These are phyloP conservation scores for Thalia dealbata DNA, from an alignment of 176 grass and related monocot species.

Conservation along the genomic window DNA sequence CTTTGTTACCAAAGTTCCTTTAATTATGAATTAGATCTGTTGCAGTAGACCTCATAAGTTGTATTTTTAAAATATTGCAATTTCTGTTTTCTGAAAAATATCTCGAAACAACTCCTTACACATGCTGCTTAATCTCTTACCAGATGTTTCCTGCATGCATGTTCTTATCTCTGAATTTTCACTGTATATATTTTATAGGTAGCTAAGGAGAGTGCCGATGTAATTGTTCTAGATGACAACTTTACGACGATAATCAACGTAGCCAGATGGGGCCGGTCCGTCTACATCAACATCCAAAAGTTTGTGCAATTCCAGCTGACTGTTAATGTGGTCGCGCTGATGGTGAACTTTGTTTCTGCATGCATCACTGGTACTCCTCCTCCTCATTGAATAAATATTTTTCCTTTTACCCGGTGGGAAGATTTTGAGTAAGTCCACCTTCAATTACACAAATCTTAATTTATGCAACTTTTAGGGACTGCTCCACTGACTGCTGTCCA, in stretches of 20 bases:
- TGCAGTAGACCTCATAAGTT: neutral
- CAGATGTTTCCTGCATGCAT: neutral
- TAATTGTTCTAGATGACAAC: slow-evolving; percentile 93
- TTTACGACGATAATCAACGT: slow-evolving; percentile 87
- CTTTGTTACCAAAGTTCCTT: neutral
- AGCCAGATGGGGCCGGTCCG: slow-evolving; percentile 81
- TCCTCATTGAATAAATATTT: neutral
- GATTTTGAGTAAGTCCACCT: neutral
- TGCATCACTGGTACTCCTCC: slow-evolving; percentile 51
- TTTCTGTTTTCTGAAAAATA: too few species aligned
- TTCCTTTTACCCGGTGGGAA: neutral
- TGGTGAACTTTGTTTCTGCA: slow-evolving; percentile 84
- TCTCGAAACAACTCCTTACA: neutral
- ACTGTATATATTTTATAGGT: slow-evolving; percentile 32
- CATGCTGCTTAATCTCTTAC: neutral
- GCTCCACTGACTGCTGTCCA: slow-evolving; percentile 85
- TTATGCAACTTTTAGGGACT: slow-evolving; percentile 38
- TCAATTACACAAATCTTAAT: neutral
- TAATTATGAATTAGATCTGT: neutral
- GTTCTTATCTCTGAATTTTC: neutral
- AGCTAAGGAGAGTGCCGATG: slow-evolving; percentile 96
- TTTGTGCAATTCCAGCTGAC: slow-evolving; percentile 97
- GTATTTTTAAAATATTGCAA: neutral
- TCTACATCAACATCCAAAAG: slow-evolving; percentile 97
- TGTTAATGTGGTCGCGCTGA: slow-evolving; percentile 76